Evolutionary conservation across 192 early-diverging fungal species (phyloP), one percentile per base, ranked within the genome.

Genomic region (Umbelopsis isabellina): DNA sequence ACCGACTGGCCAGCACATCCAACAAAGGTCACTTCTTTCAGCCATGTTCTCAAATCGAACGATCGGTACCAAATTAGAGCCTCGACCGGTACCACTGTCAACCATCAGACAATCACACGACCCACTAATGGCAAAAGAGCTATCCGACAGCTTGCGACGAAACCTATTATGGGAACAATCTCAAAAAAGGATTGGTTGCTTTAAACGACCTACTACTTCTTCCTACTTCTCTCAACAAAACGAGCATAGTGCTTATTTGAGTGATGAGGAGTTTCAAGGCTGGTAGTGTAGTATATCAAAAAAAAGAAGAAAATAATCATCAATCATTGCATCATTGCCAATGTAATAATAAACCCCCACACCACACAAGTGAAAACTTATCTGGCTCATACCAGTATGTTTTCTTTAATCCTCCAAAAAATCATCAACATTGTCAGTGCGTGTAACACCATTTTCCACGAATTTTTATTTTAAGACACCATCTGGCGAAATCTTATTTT

Each of bases 91-190:
- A 51, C 67, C 30, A 37, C 48, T n/a, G 21, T 15, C 44, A 10
- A 51, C 46, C 67, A 51, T 69, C 23, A 49, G 55, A 61, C 50
- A n/a, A 50, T 37, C 65, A 20, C 44, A 15, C 21, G 68, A 70
- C 25, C 68, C 49, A 41, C 25, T 70, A 11, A 35, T 70, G 50
- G 41, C 27, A 46, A 70, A 70, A 20, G 68, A 70, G 21, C 50
- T 51, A 18, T 53, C 68, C 4, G 68, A 70, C 37, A 70, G 68
- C 25, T 49, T 70, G 15, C 30, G 68, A 1, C 25, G 37, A 45
- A 55, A 55, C 37, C 23, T 70, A 11, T 10, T 50, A 37, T 70
- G 68, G 68, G 68, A 70, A 70, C 68, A 55, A 27, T 33, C 27
- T 55, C 68, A 70, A 70, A 70, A 70, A 51, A 66, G 41, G 45